Evolutionary conservation across 2,329 filamentous ascomycete species (phyloP), one percentile per base, ranked within the genome.

Genomic region (Cercospora sp.): DNA sequence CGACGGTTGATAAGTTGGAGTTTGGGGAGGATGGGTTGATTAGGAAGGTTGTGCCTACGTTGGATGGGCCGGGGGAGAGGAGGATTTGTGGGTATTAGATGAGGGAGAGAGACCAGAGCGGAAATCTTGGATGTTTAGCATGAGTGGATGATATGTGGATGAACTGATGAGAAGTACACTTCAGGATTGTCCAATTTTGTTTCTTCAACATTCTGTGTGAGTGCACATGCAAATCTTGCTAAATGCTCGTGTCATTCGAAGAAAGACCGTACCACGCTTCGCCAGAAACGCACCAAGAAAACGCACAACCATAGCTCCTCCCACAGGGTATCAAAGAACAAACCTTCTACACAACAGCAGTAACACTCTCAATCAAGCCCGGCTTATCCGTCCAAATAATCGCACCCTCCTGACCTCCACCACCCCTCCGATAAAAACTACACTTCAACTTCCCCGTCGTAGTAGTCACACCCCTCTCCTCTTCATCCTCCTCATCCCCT

Each of bases 21-120:
- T 82, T 84, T 59, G 77, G 82, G 58, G 28, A 65, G 4, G 70
- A 78, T 16, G 81, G 81, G 0, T 64, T 83, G 51, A 82, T 84
- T 4, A 42, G 76, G 36, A 68, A 71, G 3, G 79, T 84, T 0
- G 72, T 76, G 20, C 80, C 80, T 12, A 82, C 80, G 5, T 66
- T 81, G 36, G 71, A 71, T 36, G 77, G 79, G 5, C 66, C 69
- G 60, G 31, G 31, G 36, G 36, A 20, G 60, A 18, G 39, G 60
- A 62, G 31, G 55, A 36, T 59, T 59, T 59, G 55, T 59, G 28
- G 16, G n/a, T 18, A 59, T 12, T 18, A 12, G 26, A 31, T 31
- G n/a, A n/a, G 3, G 7, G 3, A n/a, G 10, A 13, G 12, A 13
- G 5, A 6, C 10, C 5, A 16, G 20, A 28, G 20, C 6, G 12